Evolutionary conservation across 371 early-diverging fungal species (phyloP).

Genomic region (Chytridiales sp.): DNA sequence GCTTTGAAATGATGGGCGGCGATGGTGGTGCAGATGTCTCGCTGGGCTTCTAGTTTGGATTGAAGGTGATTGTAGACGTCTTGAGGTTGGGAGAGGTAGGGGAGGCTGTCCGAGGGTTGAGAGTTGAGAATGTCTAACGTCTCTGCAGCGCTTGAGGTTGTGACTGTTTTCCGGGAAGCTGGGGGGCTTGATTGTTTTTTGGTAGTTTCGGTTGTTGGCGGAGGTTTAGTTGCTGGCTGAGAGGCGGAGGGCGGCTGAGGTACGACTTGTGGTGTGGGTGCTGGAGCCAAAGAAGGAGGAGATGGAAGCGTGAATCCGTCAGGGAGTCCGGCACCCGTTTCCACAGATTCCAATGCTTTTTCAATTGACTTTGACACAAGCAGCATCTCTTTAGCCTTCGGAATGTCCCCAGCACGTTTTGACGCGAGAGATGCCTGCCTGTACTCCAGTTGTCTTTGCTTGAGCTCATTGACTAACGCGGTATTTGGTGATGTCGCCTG

Average conservation of each 20-base stretch:
- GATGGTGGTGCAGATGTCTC: slow-evolving; percentile 62
- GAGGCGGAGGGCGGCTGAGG: not conserved
- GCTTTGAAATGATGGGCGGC: slow-evolving; percentile 49
- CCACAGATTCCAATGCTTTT: slow-evolving; percentile 33
- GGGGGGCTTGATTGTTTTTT: not conserved
- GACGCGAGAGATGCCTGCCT: slow-evolving; percentile 61
- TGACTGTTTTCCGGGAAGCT: not conserved
- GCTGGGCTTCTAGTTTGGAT: slow-evolving; percentile 53
- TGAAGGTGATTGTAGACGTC: slow-evolving; percentile 23
- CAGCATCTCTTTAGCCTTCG: slow-evolving; percentile 60
- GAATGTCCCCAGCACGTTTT: slow-evolving; percentile 54
- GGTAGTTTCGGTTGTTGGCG: slow-evolving; percentile 2
- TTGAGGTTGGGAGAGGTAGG: slow-evolving; percentile 1
- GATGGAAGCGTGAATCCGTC: slow-evolving; percentile 43
- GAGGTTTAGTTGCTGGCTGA: not conserved
- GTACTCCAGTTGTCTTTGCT: slow-evolving; percentile 56
- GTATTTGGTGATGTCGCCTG: slow-evolving; percentile 8
- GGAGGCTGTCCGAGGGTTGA: not conserved
- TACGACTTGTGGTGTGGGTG: slow-evolving; percentile 33
- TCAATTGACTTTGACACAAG: slow-evolving; percentile 46
- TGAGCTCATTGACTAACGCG: slow-evolving; percentile 36
- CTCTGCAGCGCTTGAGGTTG: not conserved
- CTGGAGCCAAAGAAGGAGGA: slow-evolving; percentile 31
- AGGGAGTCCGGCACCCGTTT: slow-evolving; percentile 37
- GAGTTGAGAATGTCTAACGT: not conserved